Base-by-base conservation (phyloP, 139 green algal species). In the Tetraselmis chui region DNA sequence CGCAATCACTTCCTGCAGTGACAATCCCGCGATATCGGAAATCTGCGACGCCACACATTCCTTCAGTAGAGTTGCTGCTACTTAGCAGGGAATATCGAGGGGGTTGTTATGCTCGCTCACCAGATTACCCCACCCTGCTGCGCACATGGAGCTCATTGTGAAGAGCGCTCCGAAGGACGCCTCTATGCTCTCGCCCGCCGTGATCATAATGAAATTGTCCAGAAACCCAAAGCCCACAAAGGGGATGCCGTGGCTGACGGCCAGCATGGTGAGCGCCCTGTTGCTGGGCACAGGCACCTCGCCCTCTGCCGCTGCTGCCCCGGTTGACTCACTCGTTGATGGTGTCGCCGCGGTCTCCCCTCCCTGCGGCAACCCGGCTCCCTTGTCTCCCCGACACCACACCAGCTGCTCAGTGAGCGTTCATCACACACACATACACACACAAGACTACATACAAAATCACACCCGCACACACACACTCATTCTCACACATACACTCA, bases 121-220 rank as follows among this genome's bases (percentile, higher is more conserved):
- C 11, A 67, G 45, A 30, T 90, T 90, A 25, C 86, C 87, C 0
- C 88, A 77, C 0, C 87, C 87, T 29, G 87, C 87, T 1, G 85
- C 85, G 0, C 85, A 85, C 32, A 91, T 78, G 0, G 85, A 89
- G 2, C 83, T 86, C 29, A 91, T 76, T 2, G 83, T 83, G 28
- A 91, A 79, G 27, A 59, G 29, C 1, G 75, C 25, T 0, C 87
- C 87, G 75, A 91, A 81, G 27, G 83, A 22, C 32, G 76, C 45
- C 80, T 91, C 87, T 25, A 91, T 89, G 81, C 89, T 82, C 75
- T 89, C 85, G 1, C 87, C 87, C n/a, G 80, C 85, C 18, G 83
- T 59, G 2, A 90, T 82, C 85, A 88, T 88, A 79, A 88, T 86
- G 0, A 81, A 75, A 32, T 88, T 88, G 82, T 88, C 85, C 0